phyloP scores from a whole-genome alignment of 2,329 filamentous ascomycete species.

The Pseudogymnoascus sp. region DNA sequence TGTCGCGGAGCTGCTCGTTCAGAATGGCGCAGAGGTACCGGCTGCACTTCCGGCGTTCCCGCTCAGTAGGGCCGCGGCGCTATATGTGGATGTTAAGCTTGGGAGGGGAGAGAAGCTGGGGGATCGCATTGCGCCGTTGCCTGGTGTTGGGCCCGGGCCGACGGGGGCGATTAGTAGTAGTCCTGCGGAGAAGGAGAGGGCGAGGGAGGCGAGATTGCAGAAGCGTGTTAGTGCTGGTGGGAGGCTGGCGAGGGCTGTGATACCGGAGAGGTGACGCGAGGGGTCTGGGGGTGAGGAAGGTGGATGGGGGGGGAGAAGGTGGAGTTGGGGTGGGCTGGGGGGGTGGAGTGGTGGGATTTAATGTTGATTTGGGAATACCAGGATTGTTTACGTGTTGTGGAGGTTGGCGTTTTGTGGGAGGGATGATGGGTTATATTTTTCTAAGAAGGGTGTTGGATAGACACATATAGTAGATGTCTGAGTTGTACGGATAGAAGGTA shows the following conservation, averaged over 20 bases:
- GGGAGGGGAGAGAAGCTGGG: constrained; percentile 29
- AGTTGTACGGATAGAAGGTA: constrained; percentile 2
- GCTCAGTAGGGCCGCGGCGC: constrained; percentile 67
- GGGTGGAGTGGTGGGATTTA: not conserved
- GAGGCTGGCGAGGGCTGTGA: constrained; percentile 43
- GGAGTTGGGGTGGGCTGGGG: not conserved
- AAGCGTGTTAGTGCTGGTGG: constrained; percentile 74
- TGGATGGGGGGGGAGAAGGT: not conserved
- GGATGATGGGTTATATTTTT: not conserved
- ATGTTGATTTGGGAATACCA: constrained; percentile 1
- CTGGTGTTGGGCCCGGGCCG: constrained; percentile 14
- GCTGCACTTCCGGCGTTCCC: constrained; percentile 68
- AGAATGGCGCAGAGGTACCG: constrained; percentile 89
- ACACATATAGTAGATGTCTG: constrained; percentile 2
- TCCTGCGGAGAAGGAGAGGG: constrained; percentile 43
- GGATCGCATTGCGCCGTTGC: constrained; percentile 18
- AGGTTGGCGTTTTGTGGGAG: not conserved
- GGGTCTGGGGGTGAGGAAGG: not conserved
- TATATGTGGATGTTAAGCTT: constrained; percentile 76
- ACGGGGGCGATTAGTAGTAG: constrained; percentile 11
- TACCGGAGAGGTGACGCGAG: constrained; percentile 4
- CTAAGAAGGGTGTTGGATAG: not conserved
- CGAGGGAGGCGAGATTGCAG: constrained; percentile 61
- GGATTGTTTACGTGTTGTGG: not conserved
- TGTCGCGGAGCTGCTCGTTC: constrained; percentile 80